A percentile compares a stretch with the other conserved stretches of the same genome.
Evolutionary conservation across 495 filamentous ascomycete species (phyloP).

Genomic region (Hypoxylon crocopeplum): DNA sequence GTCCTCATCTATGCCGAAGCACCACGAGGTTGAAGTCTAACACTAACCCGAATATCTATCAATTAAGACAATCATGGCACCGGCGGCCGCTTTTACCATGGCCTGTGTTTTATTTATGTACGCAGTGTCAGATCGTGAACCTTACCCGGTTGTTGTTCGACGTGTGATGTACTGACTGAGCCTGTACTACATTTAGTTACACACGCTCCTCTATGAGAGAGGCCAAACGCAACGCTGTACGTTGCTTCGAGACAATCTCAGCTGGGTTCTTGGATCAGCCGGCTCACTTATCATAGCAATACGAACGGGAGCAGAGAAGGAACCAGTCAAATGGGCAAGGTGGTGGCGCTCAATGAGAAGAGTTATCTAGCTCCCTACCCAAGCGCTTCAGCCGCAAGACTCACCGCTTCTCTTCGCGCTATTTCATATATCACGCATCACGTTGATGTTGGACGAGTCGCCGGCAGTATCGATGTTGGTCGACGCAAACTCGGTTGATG

Average conservation of each 20-base stretch:
- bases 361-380: too few relatives aligned
- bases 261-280: neutral
- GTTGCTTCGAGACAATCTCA: conserved; percentile 8
- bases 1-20: neutral
- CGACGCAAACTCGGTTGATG: too few relatives aligned
- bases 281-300: conserved; percentile 25
- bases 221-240: conserved; percentile 51
- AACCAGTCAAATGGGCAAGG: conserved; percentile 7
- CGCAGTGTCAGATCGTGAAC: neutral
- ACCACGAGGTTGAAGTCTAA: neutral
- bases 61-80: conserved; percentile 51
- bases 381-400: too few relatives aligned
- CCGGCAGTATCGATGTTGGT: too few relatives aligned
- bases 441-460: too few relatives aligned
- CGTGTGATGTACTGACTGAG: conserved; percentile 4
- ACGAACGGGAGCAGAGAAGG: conserved; percentile 26
- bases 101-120: conserved; percentile 52
- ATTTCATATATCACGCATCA: too few relatives aligned
- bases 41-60: conserved; percentile 8
- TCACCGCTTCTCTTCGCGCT: too few relatives aligned
- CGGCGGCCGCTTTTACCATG: conserved; percentile 57
- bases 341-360: conserved; percentile 3
- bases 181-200: conserved; percentile 38
- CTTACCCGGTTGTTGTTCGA: neutral
- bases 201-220: conserved; percentile 51